phyloP scores from a whole-genome alignment of 2,329 filamentous ascomycete species.

The Mariannaea elegans region DNA sequence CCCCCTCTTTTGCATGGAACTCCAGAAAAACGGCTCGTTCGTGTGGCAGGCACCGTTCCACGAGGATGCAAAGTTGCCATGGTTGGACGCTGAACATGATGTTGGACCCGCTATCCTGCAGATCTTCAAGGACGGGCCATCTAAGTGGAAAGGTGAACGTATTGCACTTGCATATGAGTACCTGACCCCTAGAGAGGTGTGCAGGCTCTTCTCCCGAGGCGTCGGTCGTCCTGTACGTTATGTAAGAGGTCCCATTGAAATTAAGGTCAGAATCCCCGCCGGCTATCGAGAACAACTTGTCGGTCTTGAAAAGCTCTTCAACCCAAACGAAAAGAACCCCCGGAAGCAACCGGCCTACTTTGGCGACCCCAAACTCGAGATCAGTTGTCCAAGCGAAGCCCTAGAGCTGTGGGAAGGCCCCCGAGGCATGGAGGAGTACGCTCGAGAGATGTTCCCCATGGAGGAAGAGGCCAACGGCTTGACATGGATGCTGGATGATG shows the following conservation, averaged over 20 bases:
- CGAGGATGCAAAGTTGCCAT: slow-evolving; percentile 86
- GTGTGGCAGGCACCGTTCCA: slow-evolving; percentile 95
- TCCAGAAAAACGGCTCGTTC: slow-evolving; percentile 85
- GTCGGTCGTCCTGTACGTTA: slow-evolving; percentile 83
- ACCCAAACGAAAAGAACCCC: slow-evolving; percentile 58
- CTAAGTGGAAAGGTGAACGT: slow-evolving; percentile 80
- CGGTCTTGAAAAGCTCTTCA: slow-evolving; percentile 69
- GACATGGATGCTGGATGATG: slow-evolving; percentile 83
- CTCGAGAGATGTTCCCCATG: slow-evolving; percentile 89
- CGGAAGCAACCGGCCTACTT: slow-evolving; percentile 71
- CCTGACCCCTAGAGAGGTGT: slow-evolving; percentile 84
- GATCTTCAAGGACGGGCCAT: slow-evolving; percentile 91
- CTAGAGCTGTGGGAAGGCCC: slow-evolving; percentile 91
- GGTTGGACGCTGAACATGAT: slow-evolving; percentile 96
- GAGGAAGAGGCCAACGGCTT: slow-evolving; percentile 95
- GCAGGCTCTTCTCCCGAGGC: slow-evolving; percentile 79
- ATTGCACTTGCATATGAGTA: slow-evolving; percentile 93
- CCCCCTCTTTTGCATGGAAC: slow-evolving; percentile 94
- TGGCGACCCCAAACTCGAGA: slow-evolving; percentile 64
- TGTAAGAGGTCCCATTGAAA: slow-evolving; percentile 78
- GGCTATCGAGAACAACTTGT: slow-evolving; percentile 91
- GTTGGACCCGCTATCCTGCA: slow-evolving; percentile 91
- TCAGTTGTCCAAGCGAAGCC: slow-evolving; percentile 76
- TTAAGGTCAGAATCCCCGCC: slow-evolving; percentile 84
- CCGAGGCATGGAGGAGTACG: slow-evolving; percentile 91